These are phyloP conservation scores for Triticum aestivum DNA, from an alignment of 176 grass and related monocot species.

Conservation along the genomic window IWGSC_CS_RefSeq_v2.1 NC_057802.1:237077442-237077941, in stretches of 20 bases:
- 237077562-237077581: background rate
- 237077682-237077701: background rate
- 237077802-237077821: background rate
- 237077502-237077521: background rate
- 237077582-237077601: background rate
- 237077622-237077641: background rate
- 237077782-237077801: background rate
- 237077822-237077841: background rate
- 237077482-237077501: too few relatives aligned
- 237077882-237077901: too few relatives aligned
- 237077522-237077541: background rate
- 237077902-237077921: too few relatives aligned
- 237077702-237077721: background rate
- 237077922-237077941: too few relatives aligned
- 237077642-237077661: background rate
- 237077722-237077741: background rate
- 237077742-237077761: constrained; percentile 12
- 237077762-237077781: background rate
- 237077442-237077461: too few relatives aligned
- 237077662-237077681: background rate
- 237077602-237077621: background rate
- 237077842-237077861: background rate
- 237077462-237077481: too few relatives aligned
- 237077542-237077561: background rate
- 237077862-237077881: background rate